These are phyloP conservation scores for Aspergillus novoparasiticus DNA, from an alignment of 2,329 filamentous ascomycete genomes.

Conservation along the genomic window DNA sequence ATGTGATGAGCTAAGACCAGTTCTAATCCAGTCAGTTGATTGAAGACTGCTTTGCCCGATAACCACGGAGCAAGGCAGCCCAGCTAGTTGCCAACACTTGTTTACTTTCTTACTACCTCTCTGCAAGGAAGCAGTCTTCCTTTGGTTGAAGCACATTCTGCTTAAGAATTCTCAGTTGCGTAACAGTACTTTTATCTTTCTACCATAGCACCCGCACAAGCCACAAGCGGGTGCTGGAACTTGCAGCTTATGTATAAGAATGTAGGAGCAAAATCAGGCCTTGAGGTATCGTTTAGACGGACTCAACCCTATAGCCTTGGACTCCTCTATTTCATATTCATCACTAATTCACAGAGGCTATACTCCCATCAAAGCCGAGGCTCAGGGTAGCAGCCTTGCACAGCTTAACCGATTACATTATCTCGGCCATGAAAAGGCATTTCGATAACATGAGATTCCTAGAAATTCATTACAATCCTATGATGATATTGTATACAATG, in stretches of 20 bases:
- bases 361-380: background rate
- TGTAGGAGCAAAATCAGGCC: background rate
- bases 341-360: background rate
- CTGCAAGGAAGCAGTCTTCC: background rate
- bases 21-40: background rate
- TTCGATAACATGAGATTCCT: background rate
- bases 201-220: background rate
- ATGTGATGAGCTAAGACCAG: background rate
- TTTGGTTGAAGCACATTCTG: background rate
- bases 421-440: background rate
- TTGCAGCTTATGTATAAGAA: background rate
- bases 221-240: background rate
- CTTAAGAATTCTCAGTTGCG: background rate
- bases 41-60: no score
- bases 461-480: no score
- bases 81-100: background rate
- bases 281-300: no score
- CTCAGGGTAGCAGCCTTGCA: background rate
- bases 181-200: background rate
- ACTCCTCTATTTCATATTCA: background rate
- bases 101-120: background rate
- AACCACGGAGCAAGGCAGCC: no score
- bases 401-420: background rate
- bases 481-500: background rate
- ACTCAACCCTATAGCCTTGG: no score